These are phyloP conservation scores for Cyphellophora europaea DNA, from an alignment of 2,329 filamentous ascomycete species.

Conservation along the genomic window DNA sequence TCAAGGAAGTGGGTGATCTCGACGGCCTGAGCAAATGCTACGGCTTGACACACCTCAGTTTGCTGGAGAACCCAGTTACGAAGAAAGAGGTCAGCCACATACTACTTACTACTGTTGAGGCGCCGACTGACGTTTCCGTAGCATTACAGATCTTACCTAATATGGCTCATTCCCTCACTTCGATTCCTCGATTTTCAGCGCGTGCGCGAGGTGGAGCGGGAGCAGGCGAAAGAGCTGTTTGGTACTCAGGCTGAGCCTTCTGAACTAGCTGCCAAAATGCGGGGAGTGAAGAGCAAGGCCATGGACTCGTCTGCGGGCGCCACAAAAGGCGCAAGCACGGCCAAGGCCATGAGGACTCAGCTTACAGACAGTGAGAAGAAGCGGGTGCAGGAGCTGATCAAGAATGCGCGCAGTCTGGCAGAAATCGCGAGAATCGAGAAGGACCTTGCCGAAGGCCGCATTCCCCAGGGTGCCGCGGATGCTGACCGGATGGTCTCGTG, in stretches of 20 bases:
- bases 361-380: constrained; percentile 83
- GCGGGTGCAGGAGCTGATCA: constrained; percentile 76
- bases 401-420: constrained; percentile 76
- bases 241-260: constrained; percentile 71
- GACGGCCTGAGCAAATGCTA: constrained; percentile 65
- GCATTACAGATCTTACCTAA: constrained; percentile 86
- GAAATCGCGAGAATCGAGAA: constrained; percentile 89
- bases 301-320: constrained; percentile 51
- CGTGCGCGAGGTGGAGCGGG: constrained; percentile 77
- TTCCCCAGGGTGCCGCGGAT: constrained; percentile 55
- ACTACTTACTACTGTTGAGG: neutral
- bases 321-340: constrained; percentile 22
- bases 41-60: constrained; percentile 66
- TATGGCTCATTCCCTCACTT: constrained; percentile 76
- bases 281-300: constrained; percentile 70
- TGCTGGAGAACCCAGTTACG: constrained; percentile 81
- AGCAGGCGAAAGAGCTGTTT: constrained; percentile 69
- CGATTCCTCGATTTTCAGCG: constrained; percentile 90
- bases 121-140: constrained; percentile 26
- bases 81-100: constrained; percentile 74
- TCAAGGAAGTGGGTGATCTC: constrained; percentile 77
- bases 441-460: constrained; percentile 77
- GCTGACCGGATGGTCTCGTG: constrained; percentile 24
- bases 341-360: constrained; percentile 66
- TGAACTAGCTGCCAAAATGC: constrained; percentile 72